A percentile compares a stretch with the other conserved stretches of the same genome.
phyloP scores from a whole-genome alignment of 345 rosid genomes.

The Litchi chinensis region DNA sequence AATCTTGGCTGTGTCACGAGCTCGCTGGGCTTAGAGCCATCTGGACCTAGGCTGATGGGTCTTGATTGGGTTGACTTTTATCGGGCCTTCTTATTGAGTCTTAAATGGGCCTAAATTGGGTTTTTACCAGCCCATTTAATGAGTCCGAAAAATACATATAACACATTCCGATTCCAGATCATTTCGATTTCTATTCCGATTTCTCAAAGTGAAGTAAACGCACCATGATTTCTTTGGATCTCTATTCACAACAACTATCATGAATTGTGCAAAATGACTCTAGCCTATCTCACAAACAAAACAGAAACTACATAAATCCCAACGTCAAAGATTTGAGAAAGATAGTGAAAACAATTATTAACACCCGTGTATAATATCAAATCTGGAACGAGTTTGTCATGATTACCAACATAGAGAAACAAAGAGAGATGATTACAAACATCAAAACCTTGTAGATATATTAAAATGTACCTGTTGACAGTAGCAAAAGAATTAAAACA shows the following conservation, averaged over 20 bases:
- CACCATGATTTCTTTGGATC: conserved; percentile 90
- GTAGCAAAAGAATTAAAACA: conserved; percentile 17
- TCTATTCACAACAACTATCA: conserved; percentile 85
- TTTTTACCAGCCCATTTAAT: too few species aligned
- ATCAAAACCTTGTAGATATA: conserved; percentile 90
- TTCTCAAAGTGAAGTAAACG: too few species aligned
- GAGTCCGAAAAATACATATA: too few species aligned
- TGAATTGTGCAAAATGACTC: conserved; percentile 97
- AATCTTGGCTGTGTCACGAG: too few species aligned
- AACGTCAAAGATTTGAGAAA: not conserved
- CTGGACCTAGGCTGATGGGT: too few species aligned
- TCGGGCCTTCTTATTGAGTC: too few species aligned
- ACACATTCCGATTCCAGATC: too few species aligned
- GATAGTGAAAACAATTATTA: not conserved
- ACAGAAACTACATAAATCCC: conserved; percentile 8
- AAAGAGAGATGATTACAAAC: conserved; percentile 89
- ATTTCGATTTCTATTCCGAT: too few species aligned
- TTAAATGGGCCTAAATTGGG: too few species aligned
- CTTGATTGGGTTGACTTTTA: too few species aligned
- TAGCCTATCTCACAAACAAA: conserved; percentile 60
- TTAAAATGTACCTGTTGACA: conserved; percentile 76
- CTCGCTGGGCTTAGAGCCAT: too few species aligned
- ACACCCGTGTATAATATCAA: conserved; percentile 17
- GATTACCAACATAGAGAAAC: conserved; percentile 89
- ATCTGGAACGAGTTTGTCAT: conserved; percentile 97